phyloP scores from a whole-genome alignment of 202 grass and related monocot genomes.

The Eragrostis tef region DNA sequence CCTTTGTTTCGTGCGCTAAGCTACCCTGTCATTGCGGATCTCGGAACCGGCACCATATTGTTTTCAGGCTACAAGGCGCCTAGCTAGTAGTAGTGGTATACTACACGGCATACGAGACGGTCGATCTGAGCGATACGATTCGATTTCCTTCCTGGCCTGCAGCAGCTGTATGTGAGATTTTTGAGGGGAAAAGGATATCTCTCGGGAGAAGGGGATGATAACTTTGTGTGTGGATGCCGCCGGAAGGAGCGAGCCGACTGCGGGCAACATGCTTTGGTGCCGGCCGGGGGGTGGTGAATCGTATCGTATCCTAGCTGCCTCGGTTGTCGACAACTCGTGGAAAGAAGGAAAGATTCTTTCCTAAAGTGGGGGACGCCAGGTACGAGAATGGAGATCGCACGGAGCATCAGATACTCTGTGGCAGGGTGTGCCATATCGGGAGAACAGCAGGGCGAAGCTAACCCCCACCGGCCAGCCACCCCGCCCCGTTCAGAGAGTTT shows the following conservation, averaged over 20 bases:
- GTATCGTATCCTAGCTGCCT: constrained; percentile 38
- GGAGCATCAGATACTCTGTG: too few relatives aligned
- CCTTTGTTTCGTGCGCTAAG: neutral
- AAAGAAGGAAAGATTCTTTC: constrained; percentile 15
- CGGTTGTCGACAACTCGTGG: neutral
- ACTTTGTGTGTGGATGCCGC: neutral
- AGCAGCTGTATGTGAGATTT: neutral
- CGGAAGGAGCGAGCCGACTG: neutral
- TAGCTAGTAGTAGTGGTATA: too few relatives aligned
- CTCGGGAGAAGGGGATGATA: neutral
- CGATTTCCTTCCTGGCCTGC: neutral
- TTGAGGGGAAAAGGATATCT: neutral
- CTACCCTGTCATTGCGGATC: neutral
- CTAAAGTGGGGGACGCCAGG: constrained; percentile 1
- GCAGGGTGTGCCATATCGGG: too few relatives aligned
- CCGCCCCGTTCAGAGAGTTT: too few relatives aligned
- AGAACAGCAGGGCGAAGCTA: too few relatives aligned
- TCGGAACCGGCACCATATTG: neutral
- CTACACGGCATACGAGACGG: constrained; percentile 6
- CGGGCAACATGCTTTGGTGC: constrained; percentile 22
- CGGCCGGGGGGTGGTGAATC: constrained; percentile 33
- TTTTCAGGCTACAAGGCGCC: neutral
- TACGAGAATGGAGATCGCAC: constrained; percentile 26
- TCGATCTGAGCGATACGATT: neutral
- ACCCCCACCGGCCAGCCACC: neutral